Percentiles rank a stretch among this genome's conserved stretches.
phyloP scores from a whole-genome alignment of 176 grass and related monocot species.

The Urochloa ruziziensis region DNA sequence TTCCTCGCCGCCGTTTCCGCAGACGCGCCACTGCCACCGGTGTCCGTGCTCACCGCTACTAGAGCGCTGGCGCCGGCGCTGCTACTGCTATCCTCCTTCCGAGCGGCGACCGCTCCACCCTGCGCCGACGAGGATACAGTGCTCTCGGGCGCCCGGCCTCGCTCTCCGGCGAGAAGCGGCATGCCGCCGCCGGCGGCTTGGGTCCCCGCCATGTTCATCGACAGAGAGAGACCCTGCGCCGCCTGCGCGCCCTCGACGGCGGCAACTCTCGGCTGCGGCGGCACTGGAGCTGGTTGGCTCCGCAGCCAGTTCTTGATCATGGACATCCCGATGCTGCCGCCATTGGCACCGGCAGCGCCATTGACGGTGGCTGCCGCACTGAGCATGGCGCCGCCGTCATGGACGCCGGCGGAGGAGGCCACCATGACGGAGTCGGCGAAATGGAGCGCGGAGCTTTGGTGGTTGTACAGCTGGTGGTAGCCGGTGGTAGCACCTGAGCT shows the following conservation, averaged over 20 bases:
- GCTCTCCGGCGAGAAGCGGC: slow-evolving; percentile 3
- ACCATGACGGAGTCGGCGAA: slow-evolving; percentile 56
- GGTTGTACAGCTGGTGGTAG: slow-evolving; percentile 42
- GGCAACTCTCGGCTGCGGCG: slow-evolving; percentile 8
- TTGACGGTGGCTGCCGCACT: not conserved
- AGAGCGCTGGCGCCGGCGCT: slow-evolving; percentile 30
- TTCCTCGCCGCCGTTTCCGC: slow-evolving; percentile 50
- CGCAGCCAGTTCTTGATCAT: slow-evolving; percentile 95
- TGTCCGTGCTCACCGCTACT: slow-evolving; percentile 22
- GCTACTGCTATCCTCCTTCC: slow-evolving; percentile 24
- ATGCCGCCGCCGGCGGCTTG: not conserved
- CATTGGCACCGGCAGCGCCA: not conserved
- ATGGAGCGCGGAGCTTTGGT: slow-evolving; percentile 49
- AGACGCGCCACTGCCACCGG: not conserved
- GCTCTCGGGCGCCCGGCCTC: slow-evolving; percentile 31
- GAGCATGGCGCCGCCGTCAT: slow-evolving; percentile 27
- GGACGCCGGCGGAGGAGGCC: slow-evolving; percentile 16
- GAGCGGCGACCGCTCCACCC: not conserved
- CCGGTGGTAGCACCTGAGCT: slow-evolving; percentile 40
- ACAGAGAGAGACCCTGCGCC: slow-evolving; percentile 56
- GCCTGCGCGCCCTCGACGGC: not conserved
- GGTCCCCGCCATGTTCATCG: slow-evolving; percentile 47
- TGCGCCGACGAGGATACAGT: slow-evolving; percentile 33
- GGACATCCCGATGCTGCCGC: slow-evolving; percentile 62
- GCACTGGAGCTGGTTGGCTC: slow-evolving; percentile 59